Evolutionary conservation across 169 alveolate genomes (phyloP).

Genomic region (Plasmodium coatneyi): DNA sequence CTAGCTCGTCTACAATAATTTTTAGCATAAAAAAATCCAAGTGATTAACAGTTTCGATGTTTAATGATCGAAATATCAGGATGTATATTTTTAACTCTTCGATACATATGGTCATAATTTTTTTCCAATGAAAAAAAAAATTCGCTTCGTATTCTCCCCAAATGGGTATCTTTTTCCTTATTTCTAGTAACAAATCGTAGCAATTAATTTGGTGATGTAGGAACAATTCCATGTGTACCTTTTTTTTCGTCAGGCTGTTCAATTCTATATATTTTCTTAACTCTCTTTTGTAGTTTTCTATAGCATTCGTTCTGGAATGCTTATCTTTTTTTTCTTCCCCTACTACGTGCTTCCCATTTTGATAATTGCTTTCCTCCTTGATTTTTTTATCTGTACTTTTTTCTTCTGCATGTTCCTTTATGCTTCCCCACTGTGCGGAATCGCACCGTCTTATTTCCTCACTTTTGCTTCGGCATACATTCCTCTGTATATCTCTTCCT

Average conservation of each 20-base stretch:
- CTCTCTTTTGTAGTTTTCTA: background rate
- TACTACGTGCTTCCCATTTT: background rate
- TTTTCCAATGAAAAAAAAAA: slow-evolving; percentile 82
- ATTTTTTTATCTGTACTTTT: background rate
- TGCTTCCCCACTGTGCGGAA: background rate
- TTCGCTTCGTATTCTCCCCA: slow-evolving; percentile 85
- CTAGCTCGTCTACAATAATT: slow-evolving; percentile 52
- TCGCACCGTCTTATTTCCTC: background rate
- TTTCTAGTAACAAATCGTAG: slow-evolving; percentile 83
- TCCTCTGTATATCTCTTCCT: background rate
- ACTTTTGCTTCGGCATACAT: background rate
- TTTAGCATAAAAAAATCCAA: slow-evolving; percentile 38
- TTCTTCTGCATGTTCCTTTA: background rate
- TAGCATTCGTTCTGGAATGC: background rate
- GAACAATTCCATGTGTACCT: slow-evolving; percentile 52
- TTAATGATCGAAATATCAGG: slow-evolving; percentile 43
- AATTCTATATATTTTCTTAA: slow-evolving; percentile 9
- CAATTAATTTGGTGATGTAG: slow-evolving; percentile 78
- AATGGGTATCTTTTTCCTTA: slow-evolving; percentile 80
- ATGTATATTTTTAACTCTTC: slow-evolving; percentile 66
- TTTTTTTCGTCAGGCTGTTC: slow-evolving; percentile 22
- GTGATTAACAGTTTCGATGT: slow-evolving; percentile 33
- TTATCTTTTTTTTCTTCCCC: background rate
- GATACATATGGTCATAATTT: slow-evolving; percentile 73
- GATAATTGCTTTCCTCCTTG: background rate